These are phyloP conservation scores for Coniella lustricola DNA, from an alignment of 2,329 filamentous ascomycete species.

Conservation along the genomic window DNA sequence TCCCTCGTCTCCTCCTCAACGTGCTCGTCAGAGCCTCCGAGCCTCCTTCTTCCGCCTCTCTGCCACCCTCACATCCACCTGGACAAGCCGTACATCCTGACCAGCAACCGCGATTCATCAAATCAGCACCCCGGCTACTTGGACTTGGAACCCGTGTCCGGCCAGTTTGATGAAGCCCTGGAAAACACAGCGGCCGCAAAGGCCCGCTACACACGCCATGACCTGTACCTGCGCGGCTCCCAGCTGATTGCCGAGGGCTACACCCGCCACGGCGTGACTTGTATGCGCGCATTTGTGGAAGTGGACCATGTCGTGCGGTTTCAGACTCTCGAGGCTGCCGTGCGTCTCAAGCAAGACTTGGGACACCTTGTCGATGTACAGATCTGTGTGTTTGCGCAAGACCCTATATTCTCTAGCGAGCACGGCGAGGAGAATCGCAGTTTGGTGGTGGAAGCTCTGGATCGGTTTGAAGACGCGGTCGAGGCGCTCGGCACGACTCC, in stretches of 20 bases:
- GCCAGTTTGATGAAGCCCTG: slow-evolving; percentile 61
- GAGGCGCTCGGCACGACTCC: slow-evolving; percentile 61
- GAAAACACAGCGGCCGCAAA: slow-evolving; percentile 47
- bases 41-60: slow-evolving; percentile 35
- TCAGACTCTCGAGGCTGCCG: slow-evolving; percentile 40
- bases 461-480: slow-evolving; percentile 30
- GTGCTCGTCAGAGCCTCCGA: slow-evolving; percentile 9
- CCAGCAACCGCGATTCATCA: slow-evolving; percentile 21
- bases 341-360: slow-evolving; percentile 50
- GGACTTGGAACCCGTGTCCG: slow-evolving; percentile 51
- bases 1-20: not conserved
- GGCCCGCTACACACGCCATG: slow-evolving; percentile 50
- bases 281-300: slow-evolving; percentile 66
- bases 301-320: slow-evolving; percentile 53
- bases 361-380: slow-evolving; percentile 50
- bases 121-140: slow-evolving; percentile 46
- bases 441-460: slow-evolving; percentile 33
- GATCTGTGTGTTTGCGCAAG: slow-evolving; percentile 64
- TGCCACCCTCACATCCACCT: slow-evolving; percentile 70
- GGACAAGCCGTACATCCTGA: slow-evolving; percentile 58
- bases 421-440: slow-evolving; percentile 43
- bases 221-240: slow-evolving; percentile 57
- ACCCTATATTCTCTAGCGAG: slow-evolving; percentile 54
- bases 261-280: slow-evolving; percentile 56
- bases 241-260: slow-evolving; percentile 58